Percentiles rank a stretch among this genome's conserved stretches.
Evolutionary conservation across 2,329 filamentous ascomycete species (phyloP).

Genomic region (Ophiostoma populinum): DNA sequence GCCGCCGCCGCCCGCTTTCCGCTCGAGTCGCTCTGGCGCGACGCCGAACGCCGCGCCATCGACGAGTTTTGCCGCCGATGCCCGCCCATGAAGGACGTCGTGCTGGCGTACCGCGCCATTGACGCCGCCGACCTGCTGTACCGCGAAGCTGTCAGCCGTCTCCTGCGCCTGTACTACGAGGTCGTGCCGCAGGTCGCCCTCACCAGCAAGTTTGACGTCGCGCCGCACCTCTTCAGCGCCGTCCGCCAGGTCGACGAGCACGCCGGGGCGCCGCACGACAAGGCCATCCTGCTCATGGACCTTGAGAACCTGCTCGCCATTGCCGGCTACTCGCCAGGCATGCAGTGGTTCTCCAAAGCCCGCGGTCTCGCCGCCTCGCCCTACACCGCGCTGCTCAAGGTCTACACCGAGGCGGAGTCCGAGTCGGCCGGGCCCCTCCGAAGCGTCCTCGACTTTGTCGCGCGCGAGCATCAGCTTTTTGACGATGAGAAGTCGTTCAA

Average conservation of each 20-base stretch:
- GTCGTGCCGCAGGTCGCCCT: constrained; percentile 63
- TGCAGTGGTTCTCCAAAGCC: constrained; percentile 77
- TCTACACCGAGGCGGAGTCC: constrained; percentile 31
- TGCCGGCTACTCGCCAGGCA: constrained; percentile 61
- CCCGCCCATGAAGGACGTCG: constrained; percentile 67
- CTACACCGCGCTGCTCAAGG: constrained; percentile 51
- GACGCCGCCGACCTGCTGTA: constrained; percentile 54
- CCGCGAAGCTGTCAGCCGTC: constrained; percentile 58
- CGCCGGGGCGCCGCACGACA: constrained; percentile 27
- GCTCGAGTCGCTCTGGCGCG: constrained; percentile 39
- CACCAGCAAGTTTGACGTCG: constrained; percentile 77
- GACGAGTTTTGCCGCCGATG: constrained; percentile 63
- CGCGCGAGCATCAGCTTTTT: constrained; percentile 45
- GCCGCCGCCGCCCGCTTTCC: constrained; percentile 17
- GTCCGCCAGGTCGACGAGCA: constrained; percentile 43
- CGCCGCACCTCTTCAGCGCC: constrained; percentile 52
- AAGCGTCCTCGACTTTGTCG: constrained; percentile 40
- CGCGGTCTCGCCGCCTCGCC: constrained; percentile 48
- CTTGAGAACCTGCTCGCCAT: constrained; percentile 68
- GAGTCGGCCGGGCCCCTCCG: constrained; percentile 32
- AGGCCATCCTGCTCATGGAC: constrained; percentile 49
- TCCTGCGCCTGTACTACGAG: constrained; percentile 74
- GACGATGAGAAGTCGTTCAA: neutral
- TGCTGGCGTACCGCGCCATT: constrained; percentile 54
- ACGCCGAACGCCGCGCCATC: constrained; percentile 48